phyloP scores from a whole-genome alignment of 2,329 filamentous ascomycete species.

The Ramularia collo-cygni region DNA sequence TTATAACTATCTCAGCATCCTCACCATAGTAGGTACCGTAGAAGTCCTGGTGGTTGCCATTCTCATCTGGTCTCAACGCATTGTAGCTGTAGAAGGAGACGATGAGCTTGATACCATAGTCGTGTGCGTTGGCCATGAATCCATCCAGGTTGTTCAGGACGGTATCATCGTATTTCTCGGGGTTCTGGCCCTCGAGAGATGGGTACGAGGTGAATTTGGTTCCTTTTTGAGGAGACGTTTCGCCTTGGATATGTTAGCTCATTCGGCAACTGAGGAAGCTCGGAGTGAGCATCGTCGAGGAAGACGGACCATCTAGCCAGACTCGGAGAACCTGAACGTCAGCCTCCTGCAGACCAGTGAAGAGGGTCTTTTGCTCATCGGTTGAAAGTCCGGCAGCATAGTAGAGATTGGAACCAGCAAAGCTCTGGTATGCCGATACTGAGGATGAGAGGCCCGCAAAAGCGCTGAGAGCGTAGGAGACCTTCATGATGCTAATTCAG shows the following conservation, averaged over 20 bases:
- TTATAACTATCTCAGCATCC: too few species aligned
- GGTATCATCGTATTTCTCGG: slow-evolving; percentile 7
- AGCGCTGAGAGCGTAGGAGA: too few species aligned
- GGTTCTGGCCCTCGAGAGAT: slow-evolving; percentile 8
- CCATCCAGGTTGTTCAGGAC: slow-evolving; percentile 13
- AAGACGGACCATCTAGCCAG: slow-evolving; percentile 7
- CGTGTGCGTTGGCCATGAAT: slow-evolving; percentile 10
- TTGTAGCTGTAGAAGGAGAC: slow-evolving; percentile 14
- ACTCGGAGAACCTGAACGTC: slow-evolving; percentile 9
- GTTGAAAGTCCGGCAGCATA: slow-evolving; percentile 8
- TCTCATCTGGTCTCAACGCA: background rate
- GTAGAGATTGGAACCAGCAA: slow-evolving; percentile 10
- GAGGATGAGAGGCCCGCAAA: too few species aligned
- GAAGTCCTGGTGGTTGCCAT: slow-evolving; percentile 6
- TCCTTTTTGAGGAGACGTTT: slow-evolving; percentile 8
- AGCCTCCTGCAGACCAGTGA: slow-evolving; percentile 7
- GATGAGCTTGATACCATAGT: slow-evolving; percentile 13
- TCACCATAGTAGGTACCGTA: slow-evolving; percentile 9
- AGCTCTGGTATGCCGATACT: slow-evolving; percentile 2
- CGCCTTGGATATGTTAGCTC: background rate
- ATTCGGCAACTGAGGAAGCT: background rate
- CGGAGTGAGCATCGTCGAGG: background rate
- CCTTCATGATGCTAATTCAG: too few species aligned
- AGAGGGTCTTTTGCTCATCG: slow-evolving; percentile 6
- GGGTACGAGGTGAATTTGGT: slow-evolving; percentile 13